Evolutionary conservation across 306 rosid genomes (phyloP).

Genomic region (Rosa lucieae): DNA sequence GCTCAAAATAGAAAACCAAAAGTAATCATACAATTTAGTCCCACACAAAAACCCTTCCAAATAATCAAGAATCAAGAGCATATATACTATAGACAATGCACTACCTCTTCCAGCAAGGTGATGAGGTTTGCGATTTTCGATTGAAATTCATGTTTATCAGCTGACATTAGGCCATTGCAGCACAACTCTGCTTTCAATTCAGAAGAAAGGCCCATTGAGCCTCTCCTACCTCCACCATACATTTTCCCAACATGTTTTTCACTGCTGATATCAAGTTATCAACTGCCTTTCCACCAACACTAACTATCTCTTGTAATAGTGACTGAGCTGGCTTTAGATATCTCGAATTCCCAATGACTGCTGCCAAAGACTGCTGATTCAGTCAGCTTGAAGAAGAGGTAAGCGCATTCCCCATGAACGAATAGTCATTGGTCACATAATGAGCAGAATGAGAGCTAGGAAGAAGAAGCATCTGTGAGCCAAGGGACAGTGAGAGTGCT

Average conservation of each 20-base stretch:
- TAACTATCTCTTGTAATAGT: constrained; percentile 65
- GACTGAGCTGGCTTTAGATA: constrained; percentile 63
- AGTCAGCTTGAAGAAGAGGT: constrained; percentile 33
- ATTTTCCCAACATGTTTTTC: constrained; percentile 47
- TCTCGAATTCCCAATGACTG: constrained; percentile 50
- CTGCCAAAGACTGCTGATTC: constrained; percentile 46
- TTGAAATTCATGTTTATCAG: constrained; percentile 65
- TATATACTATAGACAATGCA: neutral
- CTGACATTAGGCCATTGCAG: constrained; percentile 43
- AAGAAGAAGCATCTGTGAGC: constrained; percentile 59
- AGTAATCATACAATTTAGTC: neutral
- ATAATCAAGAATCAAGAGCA: no score
- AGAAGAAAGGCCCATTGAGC: constrained; percentile 46
- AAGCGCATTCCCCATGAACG: constrained; percentile 20
- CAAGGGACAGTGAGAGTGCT: constrained; percentile 68
- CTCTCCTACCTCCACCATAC: constrained; percentile 48
- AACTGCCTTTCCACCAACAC: constrained; percentile 50
- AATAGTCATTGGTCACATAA: neutral
- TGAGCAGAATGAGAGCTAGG: no score
- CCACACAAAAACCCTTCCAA: no score
- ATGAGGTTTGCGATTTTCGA: constrained; percentile 56
- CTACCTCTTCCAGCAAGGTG: constrained; percentile 63
- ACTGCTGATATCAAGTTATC: constrained; percentile 48
- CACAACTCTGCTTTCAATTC: constrained; percentile 56
- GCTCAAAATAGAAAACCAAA: neutral